Base-by-base conservation (phyloP, 768 basidiomycete genomes). In the Lactarius sp. region DNA sequence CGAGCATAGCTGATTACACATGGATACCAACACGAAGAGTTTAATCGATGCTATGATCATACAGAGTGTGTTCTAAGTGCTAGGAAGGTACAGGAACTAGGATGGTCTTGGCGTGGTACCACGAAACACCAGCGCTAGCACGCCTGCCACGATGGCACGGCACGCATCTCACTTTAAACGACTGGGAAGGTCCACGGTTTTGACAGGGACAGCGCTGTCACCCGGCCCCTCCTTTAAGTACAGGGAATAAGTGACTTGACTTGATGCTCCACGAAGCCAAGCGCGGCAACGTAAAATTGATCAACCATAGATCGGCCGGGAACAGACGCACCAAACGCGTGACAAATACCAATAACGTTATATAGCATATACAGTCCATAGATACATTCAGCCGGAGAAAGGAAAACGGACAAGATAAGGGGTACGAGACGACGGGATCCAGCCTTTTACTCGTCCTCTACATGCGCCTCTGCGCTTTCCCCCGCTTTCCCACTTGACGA, bases 401-500 rank as follows among this genome's bases (percentile, higher is more conserved):
- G 27, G 18, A 16, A 31, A 7, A 8, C 9, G 51, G 22, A 13
- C 3, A 33, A 16, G 33, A 42, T 12, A 20, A 3, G 18, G 27
- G 12, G 52, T 20, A 27, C 5, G 13, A 14, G 18, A 16, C 7
- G 22, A 20, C 12, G 20, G 1, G 36, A 14, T 9, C n/a, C 52
- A 34, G 47, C 39, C 16, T 55, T 51, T 56, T 50, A 66, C 27
- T 68, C 65, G 14, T 68, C 67, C 0, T 68, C 67, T n/a, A 27
- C 47, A 12, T 59, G 61, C 16, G n/a, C 27, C 42, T 66, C 65
- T 9, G 52, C 50, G 52, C 49, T 27, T 33, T 66, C 59, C 12
- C 53, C 65, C 20, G 46, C 65, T 49, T 67, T 68, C n/a, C 65
- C 65, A 57, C 63, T 66, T 6, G 67, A 66, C 7, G 65, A 61